Base-by-base conservation (phyloP, 495 filamentous ascomycete species). In the Physcia stellaris region DNA sequence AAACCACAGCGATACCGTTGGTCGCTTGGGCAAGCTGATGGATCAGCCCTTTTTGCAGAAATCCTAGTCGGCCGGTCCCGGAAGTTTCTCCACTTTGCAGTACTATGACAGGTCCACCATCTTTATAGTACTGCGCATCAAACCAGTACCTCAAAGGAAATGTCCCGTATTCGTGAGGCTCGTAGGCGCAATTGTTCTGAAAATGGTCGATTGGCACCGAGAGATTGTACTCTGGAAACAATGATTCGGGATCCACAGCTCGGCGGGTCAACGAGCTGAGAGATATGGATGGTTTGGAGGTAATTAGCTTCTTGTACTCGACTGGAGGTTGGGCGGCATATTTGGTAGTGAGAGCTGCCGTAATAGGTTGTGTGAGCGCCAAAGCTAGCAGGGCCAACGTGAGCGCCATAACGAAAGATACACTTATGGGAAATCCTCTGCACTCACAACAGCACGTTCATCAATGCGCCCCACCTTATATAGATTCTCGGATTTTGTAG, bases 91-190 rank as follows among this genome's bases (percentile, higher is more conserved):
- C 80, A n/a, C 62, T 61, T 32, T 70, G 57, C 1, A 86, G 62
- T 1, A 85, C 70, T 40, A 86, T 75, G 6, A 86, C 76, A 1
- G 81, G 80, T 0, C 81, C 81, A 2, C 81, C 81, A 0, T 60
- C 59, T 41, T 71, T 65, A 55, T 83, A 85, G 56, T 75, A 64
- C 13, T 56, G 57, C 24, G 71, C 65, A 51, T 83, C 79, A 50
- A 83, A 79, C 74, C 75, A 85, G 58, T 84, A 86, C 6, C 79
- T 75, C 15, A 80, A 62, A 28, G 66, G 49, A 48, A 80, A 83
- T 2, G 53, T 66, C 20, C 43, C 73, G 37, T 70, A 52, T 28
- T 61, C 63, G 54, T 84, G 79, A n/a, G 80, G 79, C 49, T 70
- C 75, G 49, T 84, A 84, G 31, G 55, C 53, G 6, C 71, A 65